Evolutionary conservation across 345 rosid species (phyloP).

Genomic region (Hirschfeldia incana): DNA sequence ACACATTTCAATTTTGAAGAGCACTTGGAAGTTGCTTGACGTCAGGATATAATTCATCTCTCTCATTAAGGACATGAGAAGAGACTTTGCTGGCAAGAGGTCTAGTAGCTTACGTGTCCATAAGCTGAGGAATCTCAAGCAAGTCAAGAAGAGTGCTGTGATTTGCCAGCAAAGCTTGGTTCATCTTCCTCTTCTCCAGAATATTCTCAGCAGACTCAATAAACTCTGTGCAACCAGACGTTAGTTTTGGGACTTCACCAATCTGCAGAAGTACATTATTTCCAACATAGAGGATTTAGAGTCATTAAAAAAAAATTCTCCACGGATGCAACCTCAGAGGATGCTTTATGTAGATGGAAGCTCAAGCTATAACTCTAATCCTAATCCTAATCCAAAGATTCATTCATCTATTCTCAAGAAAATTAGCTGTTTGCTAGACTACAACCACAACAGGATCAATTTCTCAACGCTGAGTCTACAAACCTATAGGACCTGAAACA

Average conservation of each 20-base stretch:
- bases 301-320: background rate
- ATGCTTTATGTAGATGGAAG: background rate
- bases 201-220: constrained; percentile 80
- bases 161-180: constrained; percentile 82
- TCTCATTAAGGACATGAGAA: no score
- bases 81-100: constrained; percentile 7
- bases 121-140: constrained; percentile 99
- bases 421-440: background rate
- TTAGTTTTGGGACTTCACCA: constrained; percentile 67
- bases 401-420: constrained; percentile 26
- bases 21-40: background rate
- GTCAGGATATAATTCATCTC: no score
- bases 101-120: constrained; percentile 82
- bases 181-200: constrained; percentile 91
- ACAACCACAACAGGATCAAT: constrained; percentile 7
- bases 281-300: background rate
- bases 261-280: constrained; percentile 50
- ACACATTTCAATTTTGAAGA: background rate
- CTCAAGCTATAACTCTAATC: constrained; percentile 1
- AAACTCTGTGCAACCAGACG: constrained; percentile 89
- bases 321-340: constrained; percentile 1
- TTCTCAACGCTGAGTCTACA: background rate
- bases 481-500: background rate
- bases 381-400: constrained; percentile 12
- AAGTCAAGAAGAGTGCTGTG: constrained; percentile 93